Evolutionary conservation across 352 stramenopile genomes (phyloP).

Genomic region (Phytophthora vignae): DNA sequence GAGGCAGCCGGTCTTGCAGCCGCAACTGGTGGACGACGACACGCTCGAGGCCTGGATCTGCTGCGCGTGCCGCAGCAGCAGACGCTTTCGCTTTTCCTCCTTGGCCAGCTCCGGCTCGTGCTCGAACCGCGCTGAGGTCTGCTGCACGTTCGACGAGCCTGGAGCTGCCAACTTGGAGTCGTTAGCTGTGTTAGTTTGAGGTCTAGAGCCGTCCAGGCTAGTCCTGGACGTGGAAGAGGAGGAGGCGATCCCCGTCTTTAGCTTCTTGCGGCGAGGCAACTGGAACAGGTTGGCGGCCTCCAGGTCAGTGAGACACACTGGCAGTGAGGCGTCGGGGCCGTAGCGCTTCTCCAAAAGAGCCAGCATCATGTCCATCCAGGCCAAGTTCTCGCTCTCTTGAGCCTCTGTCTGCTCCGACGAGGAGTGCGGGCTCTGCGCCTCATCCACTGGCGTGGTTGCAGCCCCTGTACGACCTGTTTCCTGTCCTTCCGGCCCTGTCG

Average conservation of each 20-base stretch:
- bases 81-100: conserved; percentile 54
- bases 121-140: conserved; percentile 20
- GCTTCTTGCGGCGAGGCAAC: conserved; percentile 33
- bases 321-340: conserved; percentile 30
- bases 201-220: conserved; percentile 26
- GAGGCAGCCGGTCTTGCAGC: conserved; percentile 87
- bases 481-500: not conserved
- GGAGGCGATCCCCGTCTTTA: conserved; percentile 20
- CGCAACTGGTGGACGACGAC: conserved; percentile 77
- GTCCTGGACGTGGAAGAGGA: conserved; percentile 11
- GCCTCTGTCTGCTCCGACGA: conserved; percentile 6
- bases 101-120: conserved; percentile 42
- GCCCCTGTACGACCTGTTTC: conserved; percentile 18
- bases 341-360: conserved; percentile 78
- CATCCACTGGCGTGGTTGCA: not conserved
- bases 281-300: conserved; percentile 52
- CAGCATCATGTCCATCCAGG: conserved; percentile 89
- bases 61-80: conserved; percentile 65
- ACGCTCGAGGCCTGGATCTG: conserved; percentile 80
- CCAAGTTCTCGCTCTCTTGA: conserved; percentile 66
- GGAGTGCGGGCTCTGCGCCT: not conserved
- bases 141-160: conserved; percentile 24
- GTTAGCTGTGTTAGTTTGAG: not conserved
- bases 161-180: conserved; percentile 8
- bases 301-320: conserved; percentile 53